Evolutionary conservation across 257 asterid species (phyloP).

Genomic region (Capsicum pubescens): DNA sequence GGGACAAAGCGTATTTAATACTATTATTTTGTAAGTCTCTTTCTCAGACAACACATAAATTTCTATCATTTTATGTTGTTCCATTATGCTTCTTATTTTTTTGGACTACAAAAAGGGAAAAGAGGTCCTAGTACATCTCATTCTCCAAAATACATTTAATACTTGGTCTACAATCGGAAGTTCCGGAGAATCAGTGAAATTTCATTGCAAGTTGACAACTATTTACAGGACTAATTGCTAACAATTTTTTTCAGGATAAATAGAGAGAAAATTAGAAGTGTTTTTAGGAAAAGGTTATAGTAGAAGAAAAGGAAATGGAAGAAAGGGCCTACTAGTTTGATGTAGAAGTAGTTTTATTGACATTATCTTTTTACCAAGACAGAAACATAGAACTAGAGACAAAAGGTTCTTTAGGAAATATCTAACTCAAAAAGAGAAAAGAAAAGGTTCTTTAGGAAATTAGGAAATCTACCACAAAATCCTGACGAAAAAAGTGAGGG

Average conservation of each 20-base stretch:
- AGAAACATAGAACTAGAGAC: not conserved
- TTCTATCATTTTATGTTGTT: not conserved
- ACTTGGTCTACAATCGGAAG: not conserved
- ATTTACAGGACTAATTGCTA: not conserved
- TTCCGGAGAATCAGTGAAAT: not conserved
- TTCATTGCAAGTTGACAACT: not conserved
- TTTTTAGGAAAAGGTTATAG: not conserved
- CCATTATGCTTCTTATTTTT: not conserved
- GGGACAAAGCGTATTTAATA: too few relatives aligned
- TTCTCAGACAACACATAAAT: not conserved
- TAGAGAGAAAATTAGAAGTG: not conserved
- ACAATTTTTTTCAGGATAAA: not conserved
- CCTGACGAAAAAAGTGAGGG: slow-evolving; percentile 20
- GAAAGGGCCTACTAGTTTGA: not conserved
- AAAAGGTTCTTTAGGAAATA: not conserved
- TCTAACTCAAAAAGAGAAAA: not conserved
- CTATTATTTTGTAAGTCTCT: not conserved
- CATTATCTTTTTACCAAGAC: not conserved
- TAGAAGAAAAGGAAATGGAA: not conserved
- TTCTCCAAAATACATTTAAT: not conserved
- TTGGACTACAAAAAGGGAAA: not conserved
- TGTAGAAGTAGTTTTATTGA: not conserved
- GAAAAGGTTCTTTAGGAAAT: not conserved
- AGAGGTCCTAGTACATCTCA: not conserved
- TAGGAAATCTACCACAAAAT: not conserved